Evolutionary conservation across 352 stramenopile genomes (phyloP).

Genomic region (Phytophthora capsici): DNA sequence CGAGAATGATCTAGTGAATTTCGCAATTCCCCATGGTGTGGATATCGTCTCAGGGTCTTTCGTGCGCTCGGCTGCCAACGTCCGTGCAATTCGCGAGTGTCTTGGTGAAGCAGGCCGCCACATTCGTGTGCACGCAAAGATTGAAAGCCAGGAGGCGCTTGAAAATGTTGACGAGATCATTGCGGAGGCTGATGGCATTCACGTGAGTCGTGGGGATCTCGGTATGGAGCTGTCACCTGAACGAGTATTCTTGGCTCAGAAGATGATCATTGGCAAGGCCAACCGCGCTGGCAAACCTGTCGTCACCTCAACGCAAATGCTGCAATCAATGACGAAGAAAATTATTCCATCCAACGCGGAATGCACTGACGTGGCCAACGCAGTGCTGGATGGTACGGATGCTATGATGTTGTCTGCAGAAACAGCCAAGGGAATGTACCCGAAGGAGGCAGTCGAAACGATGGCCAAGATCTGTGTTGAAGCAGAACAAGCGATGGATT

Average conservation of each 20-base stretch:
- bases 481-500: conserved; percentile 86
- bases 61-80: conserved; percentile 97
- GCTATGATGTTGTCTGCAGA: conserved; percentile 99
- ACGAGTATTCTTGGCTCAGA: conserved; percentile 99
- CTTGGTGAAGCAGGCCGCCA: conserved; percentile 83
- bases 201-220: conserved; percentile 99
- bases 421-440: conserved; percentile 98
- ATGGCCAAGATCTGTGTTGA: conserved; percentile 94
- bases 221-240: conserved; percentile 98
- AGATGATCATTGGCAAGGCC: conserved; percentile 98
- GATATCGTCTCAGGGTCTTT: conserved; percentile 99
- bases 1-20: conserved; percentile 93
- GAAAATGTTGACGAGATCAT: conserved; percentile 98
- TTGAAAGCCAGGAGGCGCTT: conserved; percentile 98
- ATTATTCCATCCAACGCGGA: conserved; percentile 98
- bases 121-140: conserved; percentile 98
- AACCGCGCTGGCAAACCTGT: conserved; percentile 98
- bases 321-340: conserved; percentile 99
- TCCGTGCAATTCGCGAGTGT: conserved; percentile 87
- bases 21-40: conserved; percentile 96
- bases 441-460: conserved; percentile 94
- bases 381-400: conserved; percentile 98
- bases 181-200: conserved; percentile 97
- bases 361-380: conserved; percentile 99
- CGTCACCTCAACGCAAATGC: conserved; percentile 98